A percentile compares a stretch with the other conserved stretches of the same genome.
Evolutionary conservation across 768 basidiomycete species (phyloP).

Genomic region (Pholiota molesta): DNA sequence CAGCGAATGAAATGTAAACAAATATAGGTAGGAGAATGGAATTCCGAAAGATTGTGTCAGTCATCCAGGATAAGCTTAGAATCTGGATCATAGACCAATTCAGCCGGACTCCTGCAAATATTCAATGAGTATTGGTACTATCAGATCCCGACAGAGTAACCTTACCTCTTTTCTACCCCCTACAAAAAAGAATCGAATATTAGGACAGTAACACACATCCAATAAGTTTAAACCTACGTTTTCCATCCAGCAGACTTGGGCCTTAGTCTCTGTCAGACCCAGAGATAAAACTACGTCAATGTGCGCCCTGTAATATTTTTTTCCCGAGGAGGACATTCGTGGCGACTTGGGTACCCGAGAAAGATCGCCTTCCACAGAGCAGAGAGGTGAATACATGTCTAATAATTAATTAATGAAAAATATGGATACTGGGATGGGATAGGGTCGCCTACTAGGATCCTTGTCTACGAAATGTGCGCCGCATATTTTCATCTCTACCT

Average conservation of each 20-base stretch:
- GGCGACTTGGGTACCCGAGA: constrained; percentile 10
- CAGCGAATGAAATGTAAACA: no score
- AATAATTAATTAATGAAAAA: neutral
- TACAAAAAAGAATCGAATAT: constrained; percentile 13
- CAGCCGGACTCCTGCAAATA: constrained; percentile 34
- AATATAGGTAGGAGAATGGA: neutral
- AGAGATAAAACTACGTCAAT: constrained; percentile 45
- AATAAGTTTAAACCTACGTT: constrained; percentile 35
- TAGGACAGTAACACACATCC: neutral
- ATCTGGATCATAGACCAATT: constrained; percentile 27
- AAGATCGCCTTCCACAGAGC: constrained; percentile 25
- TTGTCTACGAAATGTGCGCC: constrained; percentile 5
- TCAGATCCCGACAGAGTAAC: no score
- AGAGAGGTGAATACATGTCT: constrained; percentile 25
- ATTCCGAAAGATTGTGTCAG: neutral
- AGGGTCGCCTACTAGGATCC: constrained; percentile 7
- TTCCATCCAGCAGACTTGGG: constrained; percentile 49
- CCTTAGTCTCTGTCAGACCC: constrained; percentile 52
- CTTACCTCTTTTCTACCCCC: constrained; percentile 42
- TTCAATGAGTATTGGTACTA: neutral
- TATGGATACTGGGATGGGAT: no score
- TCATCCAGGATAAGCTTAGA: neutral
- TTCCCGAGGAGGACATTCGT: neutral
- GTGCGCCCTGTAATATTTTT: constrained; percentile 26
- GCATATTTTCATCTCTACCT: constrained; percentile 5